Base-by-base conservation (phyloP, 2,329 filamentous ascomycete genomes). In the Penicillium sclerotigenum region DNA sequence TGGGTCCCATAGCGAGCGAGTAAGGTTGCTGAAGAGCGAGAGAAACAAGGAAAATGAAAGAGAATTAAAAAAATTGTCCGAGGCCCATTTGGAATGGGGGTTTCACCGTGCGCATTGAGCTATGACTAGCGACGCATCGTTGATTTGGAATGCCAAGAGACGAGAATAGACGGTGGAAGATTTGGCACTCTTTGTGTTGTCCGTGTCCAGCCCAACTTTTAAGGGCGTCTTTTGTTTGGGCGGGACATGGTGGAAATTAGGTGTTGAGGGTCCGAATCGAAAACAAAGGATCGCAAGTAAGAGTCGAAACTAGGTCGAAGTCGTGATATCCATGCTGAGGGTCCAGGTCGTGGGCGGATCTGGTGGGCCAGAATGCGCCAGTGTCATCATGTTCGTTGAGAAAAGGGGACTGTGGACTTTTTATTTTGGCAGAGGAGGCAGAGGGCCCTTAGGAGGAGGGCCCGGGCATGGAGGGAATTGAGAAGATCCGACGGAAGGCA, bases 401-500 rank as follows among this genome's bases (percentile, higher is more conserved):
- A 59, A 58, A 49, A 58, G 54, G 47, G 16, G 46, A 50, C 37
- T 29, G 16, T n/a, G 54, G 52, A 47, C 56, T 37, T 46, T 64
- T 70, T 73, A 73, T 66, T 73, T 73, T 34, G 71, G 71, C 58
- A 73, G 65, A 52, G 71, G 71, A 63, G 71, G 71, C 28, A 73
- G 66, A 68, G 71, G 71, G 49, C 71, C 71, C 70, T 71, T 72
- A 49, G 71, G 71, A 51, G 71, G 71, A 63, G 71, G 71, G 37
- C 71, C 71, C 5, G 71, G 71, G 66, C 71, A 73, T 52, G 71
- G 71, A 68, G 71, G 71, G 60, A 73, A 73, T 49, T 72, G 69
- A 66, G 70, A 70, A 42, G 63, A 56, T 53, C 67, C 68, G 65
- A 71, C 55, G 56, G 71, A 73, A 72, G 71, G 71, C 71, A 73